Percentiles rank a stretch among this genome's conserved stretches.
phyloP scores from a whole-genome alignment of 1,284 basidiomycete species.

The Inonotus obliquus region DNA sequence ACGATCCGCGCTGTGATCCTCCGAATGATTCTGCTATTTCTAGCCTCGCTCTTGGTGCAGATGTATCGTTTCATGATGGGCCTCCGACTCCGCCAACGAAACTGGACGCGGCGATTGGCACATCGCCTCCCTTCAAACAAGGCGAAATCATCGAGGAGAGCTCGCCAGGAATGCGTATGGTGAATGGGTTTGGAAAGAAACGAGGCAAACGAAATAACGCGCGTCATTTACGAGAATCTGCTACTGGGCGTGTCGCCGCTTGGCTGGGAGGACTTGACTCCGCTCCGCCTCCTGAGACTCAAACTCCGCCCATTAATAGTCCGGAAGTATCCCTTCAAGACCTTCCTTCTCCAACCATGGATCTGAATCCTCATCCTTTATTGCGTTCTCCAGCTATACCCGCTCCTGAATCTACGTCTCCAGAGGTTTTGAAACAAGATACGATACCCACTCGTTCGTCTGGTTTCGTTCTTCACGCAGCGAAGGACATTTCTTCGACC shows the following conservation, averaged over 20 bases:
- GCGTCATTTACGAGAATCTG: conserved; percentile 41
- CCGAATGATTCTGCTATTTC: conserved; percentile 70
- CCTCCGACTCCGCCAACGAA: conserved; percentile 16
- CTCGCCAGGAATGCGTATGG: conserved; percentile 20
- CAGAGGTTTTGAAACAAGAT: background rate
- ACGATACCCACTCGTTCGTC: conserved; percentile 16
- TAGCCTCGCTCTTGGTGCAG: conserved; percentile 62
- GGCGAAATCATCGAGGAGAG: conserved; percentile 23
- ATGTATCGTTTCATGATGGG: conserved; percentile 9
- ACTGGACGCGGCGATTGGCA: conserved; percentile 24
- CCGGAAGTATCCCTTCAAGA: conserved; percentile 23
- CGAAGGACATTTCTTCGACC: conserved; percentile 5
- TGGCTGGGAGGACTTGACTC: conserved; percentile 65
- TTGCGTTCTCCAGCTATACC: conserved; percentile 5
- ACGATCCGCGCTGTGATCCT: conserved; percentile 32
- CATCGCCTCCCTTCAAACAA: conserved; percentile 18
- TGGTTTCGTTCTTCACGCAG: conserved; percentile 16
- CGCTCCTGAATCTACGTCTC: background rate
- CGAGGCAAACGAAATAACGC: conserved; percentile 30
- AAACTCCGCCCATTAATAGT: conserved; percentile 23
- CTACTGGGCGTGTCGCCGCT: conserved; percentile 68
- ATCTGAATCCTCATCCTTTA: conserved; percentile 23
- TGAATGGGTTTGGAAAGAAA: conserved; percentile 14
- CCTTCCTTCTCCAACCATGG: conserved; percentile 24
- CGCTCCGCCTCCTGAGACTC: conserved; percentile 33